Evolutionary conservation across 192 early-diverging fungal species (phyloP).

Genomic region (Coemansia pectinata): DNA sequence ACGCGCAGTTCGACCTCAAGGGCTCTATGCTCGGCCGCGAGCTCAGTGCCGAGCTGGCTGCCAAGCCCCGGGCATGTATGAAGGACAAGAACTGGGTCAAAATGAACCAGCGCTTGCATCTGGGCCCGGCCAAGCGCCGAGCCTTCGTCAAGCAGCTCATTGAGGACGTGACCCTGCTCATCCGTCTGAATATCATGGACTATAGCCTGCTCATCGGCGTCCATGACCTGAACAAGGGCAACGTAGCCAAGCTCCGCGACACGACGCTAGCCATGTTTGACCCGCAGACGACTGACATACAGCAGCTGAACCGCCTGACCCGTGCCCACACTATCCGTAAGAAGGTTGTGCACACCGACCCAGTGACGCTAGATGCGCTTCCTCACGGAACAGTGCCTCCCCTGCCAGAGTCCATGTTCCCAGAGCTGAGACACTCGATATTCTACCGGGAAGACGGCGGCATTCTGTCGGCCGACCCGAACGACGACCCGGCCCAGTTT

Average conservation of each 20-base stretch:
- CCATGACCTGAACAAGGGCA: slow-evolving; percentile 83
- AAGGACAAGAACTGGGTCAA: slow-evolving; percentile 98
- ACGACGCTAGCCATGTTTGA: slow-evolving; percentile 86
- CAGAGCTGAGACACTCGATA: slow-evolving; percentile 64
- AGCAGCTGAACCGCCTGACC: slow-evolving; percentile 48
- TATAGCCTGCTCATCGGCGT: slow-evolving; percentile 95
- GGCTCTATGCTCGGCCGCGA: slow-evolving; percentile 87
- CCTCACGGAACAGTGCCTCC: slow-evolving; percentile 40
- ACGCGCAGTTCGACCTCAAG: slow-evolving; percentile 95
- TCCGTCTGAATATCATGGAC: slow-evolving; percentile 93
- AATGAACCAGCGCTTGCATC: slow-evolving; percentile 66
- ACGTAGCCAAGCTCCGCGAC: slow-evolving; percentile 89
- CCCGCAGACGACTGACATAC: slow-evolving; percentile 55
- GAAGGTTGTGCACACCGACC: slow-evolving; percentile 53
- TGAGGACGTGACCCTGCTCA: slow-evolving; percentile 77
- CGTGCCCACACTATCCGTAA: slow-evolving; percentile 57
- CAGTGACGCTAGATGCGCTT: slow-evolving; percentile 50
- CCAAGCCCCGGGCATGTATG: slow-evolving; percentile 86
- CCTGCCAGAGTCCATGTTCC: slow-evolving; percentile 57
- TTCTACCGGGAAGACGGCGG: slow-evolving; percentile 95
- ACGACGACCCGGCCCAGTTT: slow-evolving; percentile 65
- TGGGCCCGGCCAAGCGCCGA: slow-evolving; percentile 81
- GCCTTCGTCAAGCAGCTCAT: slow-evolving; percentile 85
- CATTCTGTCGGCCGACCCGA: slow-evolving; percentile 71
- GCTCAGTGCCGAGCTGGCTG: slow-evolving; percentile 70